Base-by-base conservation (phyloP, 768 basidiomycete species). In the Termitomyces sp. region DNA sequence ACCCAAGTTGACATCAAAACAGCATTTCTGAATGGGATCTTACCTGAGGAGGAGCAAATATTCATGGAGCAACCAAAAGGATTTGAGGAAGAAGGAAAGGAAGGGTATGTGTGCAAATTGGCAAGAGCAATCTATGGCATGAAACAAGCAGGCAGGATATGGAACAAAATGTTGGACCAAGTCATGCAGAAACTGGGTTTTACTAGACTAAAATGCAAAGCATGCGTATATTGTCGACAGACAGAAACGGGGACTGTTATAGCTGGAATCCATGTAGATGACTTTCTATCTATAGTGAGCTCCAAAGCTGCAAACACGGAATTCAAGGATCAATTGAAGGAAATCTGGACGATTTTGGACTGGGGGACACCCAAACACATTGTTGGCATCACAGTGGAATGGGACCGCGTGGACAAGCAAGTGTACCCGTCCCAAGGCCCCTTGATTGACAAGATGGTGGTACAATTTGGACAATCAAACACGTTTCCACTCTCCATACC, bases 11-110 rank as follows among this genome's bases (percentile, higher is more conserved):
- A n/a, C n/a, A n/a, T n/a, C n/a, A n/a, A n/a, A n/a, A n/a, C n/a
- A n/a, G n/a, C n/a, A n/a, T n/a, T n/a, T n/a, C n/a, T n/a, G n/a
- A n/a, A n/a, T n/a, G n/a, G n/a, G n/a, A n/a, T n/a, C n/a, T n/a
- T n/a, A n/a, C n/a, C n/a, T n/a, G n/a, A n/a, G n/a, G n/a, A n/a
- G n/a, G n/a, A n/a, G n/a, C n/a, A n/a, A n/a, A n/a, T n/a, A n/a
- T n/a, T n/a, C n/a, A n/a, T n/a, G 45, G 46, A 51, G 29, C 69
- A 74, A 42, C 76, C 75, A 0, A 60, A 64, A 0, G 71, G 74
- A 1, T 72, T 69, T 39, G 60, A 65, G 65, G 44, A 67, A 15
- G 13, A 15, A 24, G 44, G 44, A 24, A 45, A 45, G 15, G 24
- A 45, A 45, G 24, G 44, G 6, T 45, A 7, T 4, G 22, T 45